Conservation (phyloP, 768 basidiomycete genomes). For the Porphyrellus cyaneotinctus region DNA sequence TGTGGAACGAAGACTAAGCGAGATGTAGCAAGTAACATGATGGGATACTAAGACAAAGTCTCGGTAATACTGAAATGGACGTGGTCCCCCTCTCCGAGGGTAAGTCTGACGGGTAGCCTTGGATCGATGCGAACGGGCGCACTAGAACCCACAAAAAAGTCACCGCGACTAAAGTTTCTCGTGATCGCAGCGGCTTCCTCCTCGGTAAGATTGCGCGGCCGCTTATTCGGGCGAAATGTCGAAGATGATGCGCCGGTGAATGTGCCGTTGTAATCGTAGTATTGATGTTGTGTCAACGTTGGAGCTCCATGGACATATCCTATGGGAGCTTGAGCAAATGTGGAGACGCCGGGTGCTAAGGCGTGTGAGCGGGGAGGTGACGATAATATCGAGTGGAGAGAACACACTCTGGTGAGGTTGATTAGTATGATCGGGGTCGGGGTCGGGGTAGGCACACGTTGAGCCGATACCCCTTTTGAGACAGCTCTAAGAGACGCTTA, state of each 20-base stretch:
- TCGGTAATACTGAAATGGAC: slow-evolving; percentile 65
- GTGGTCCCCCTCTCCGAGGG: slow-evolving; percentile 77
- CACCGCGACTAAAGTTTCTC: slow-evolving; percentile 74
- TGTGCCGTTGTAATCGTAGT: slow-evolving; percentile 74
- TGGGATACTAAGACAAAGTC: slow-evolving; percentile 36
- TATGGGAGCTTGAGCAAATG: slow-evolving; percentile 37
- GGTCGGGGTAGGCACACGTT: slow-evolving; percentile 74
- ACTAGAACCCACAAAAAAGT: slow-evolving; percentile 77
- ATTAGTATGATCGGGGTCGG: slow-evolving; percentile 51
- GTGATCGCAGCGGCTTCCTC: slow-evolving; percentile 83
- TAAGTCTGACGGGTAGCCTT: slow-evolving; percentile 71
- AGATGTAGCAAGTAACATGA: slow-evolving; percentile 18
- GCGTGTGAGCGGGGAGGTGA: slow-evolving; percentile 5
- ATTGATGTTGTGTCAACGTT: slow-evolving; percentile 54
- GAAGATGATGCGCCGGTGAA: slow-evolving; percentile 68
- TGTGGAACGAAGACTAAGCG: slow-evolving; percentile 10
- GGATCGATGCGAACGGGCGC: slow-evolving; percentile 83
- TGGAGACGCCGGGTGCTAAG: slow-evolving; percentile 34
- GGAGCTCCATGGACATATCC: slow-evolving; percentile 38
- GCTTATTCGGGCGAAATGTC: slow-evolving; percentile 76
- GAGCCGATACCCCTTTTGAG: slow-evolving; percentile 74
- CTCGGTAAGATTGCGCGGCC: slow-evolving; percentile 75
- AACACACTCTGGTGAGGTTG: slow-evolving; percentile 30
- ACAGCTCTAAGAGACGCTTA: slow-evolving; percentile 52
- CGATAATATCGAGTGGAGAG: slow-evolving; percentile 1